A percentile compares a stretch with the other conserved stretches of the same genome.
Evolutionary conservation across 139 green algal species (phyloP).

Genomic region (Tetradesmus obliquus): DNA sequence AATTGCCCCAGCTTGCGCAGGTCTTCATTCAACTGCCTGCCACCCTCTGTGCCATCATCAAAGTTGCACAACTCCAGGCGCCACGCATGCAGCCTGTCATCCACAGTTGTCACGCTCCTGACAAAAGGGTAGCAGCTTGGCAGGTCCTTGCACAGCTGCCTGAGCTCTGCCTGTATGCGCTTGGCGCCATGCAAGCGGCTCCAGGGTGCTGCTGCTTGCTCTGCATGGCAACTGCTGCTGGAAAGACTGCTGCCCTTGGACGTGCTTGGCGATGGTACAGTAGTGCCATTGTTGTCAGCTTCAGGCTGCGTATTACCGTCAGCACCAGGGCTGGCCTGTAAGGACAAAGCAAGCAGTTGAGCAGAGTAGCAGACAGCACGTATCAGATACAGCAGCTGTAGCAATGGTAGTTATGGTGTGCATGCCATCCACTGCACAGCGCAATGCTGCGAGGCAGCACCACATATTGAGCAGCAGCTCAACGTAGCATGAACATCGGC

Average conservation of each 20-base stretch:
- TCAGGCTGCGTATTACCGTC: neutral
- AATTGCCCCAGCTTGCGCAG: neutral
- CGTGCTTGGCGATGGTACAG: neutral
- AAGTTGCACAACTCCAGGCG: constrained; percentile 47
- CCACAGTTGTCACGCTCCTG: constrained; percentile 22
- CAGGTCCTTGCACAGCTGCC: constrained; percentile 5
- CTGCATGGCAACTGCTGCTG: neutral
- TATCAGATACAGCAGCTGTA: neutral
- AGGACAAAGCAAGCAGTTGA: neutral
- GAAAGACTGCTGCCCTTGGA: neutral
- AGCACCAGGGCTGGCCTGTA: neutral
- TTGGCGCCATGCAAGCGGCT: neutral
- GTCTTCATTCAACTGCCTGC: constrained; percentile 44
- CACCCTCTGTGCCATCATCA: constrained; percentile 39
- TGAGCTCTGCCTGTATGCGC: neutral
- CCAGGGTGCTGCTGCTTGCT: neutral
- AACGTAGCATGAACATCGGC: no score
- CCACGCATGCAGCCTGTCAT: constrained; percentile 45
- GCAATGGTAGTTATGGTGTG: no score
- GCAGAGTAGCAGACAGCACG: neutral
- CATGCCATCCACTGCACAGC: no score
- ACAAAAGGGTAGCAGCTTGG: constrained; percentile 23
- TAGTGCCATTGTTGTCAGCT: neutral
- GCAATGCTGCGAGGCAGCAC: no score
- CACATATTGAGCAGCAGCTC: no score